These are phyloP conservation scores for Westerdykella sp. DNA, from an alignment of 2,329 filamentous ascomycete species.

Conservation along the genomic window DNA sequence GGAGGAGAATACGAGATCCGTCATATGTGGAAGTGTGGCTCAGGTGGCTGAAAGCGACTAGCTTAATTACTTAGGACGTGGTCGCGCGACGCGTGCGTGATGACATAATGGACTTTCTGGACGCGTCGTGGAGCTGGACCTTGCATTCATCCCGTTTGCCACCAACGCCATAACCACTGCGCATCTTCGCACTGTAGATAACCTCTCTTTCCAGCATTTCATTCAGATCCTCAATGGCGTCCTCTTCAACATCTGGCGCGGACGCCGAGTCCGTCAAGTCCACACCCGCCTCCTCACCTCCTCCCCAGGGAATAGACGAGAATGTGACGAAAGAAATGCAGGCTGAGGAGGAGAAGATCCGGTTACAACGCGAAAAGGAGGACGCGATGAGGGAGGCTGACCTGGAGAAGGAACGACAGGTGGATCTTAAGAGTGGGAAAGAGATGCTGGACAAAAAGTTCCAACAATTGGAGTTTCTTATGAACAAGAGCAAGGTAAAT, in stretches of 20 bases:
- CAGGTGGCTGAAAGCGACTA: no score
- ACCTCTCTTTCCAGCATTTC: not conserved
- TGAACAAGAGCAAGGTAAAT: conserved; percentile 46
- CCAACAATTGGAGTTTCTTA: conserved; percentile 47
- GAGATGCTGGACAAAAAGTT: conserved; percentile 46
- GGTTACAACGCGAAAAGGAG: conserved; percentile 36
- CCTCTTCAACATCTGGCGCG: conserved; percentile 17
- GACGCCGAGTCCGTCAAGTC: conserved; percentile 21
- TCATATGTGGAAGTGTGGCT: no score
- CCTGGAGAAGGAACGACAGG: conserved; percentile 41
- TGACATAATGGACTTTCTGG: not conserved
- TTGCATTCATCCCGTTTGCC: not conserved
- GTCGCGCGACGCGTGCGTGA: no score
- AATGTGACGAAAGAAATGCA: conserved; percentile 38
- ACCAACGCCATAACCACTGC: not conserved
- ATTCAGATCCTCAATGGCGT: conserved; percentile 12
- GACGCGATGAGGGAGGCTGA: conserved; percentile 42
- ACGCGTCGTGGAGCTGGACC: not conserved
- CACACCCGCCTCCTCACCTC: conserved; percentile 32
- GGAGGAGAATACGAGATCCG: no score
- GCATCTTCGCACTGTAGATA: not conserved
- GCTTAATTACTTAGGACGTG: no score
- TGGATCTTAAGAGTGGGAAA: conserved; percentile 42
- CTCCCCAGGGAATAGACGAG: conserved; percentile 25
- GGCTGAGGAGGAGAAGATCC: conserved; percentile 44